These are phyloP conservation scores for Catharanthus roseus DNA, from an alignment of 257 asterid species.

Conservation along the genomic window DNA sequence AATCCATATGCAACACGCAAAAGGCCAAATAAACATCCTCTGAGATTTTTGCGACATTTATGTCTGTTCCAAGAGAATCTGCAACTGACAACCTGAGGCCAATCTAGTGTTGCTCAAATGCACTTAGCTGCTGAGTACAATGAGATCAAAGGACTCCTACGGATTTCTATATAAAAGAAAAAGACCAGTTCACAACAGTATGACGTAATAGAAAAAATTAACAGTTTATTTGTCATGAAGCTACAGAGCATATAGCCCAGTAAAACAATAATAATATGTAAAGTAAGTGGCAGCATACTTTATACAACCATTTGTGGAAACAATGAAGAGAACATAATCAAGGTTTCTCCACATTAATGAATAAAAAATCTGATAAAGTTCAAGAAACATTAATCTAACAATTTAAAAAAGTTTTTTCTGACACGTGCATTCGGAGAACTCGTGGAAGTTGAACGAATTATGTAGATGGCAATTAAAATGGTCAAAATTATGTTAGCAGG, in stretches of 20 bases:
- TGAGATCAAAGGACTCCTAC: neutral
- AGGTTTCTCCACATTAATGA: neutral
- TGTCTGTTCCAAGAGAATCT: neutral
- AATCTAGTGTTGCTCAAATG: neutral
- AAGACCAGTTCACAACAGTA: neutral
- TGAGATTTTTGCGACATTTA: neutral
- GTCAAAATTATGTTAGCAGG: neutral
- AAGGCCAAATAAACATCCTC: neutral
- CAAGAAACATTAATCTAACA: neutral
- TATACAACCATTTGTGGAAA: neutral
- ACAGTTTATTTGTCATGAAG: neutral
- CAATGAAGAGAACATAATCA: neutral
- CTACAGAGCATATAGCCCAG: neutral
- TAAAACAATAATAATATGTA: neutral
- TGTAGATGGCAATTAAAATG: neutral
- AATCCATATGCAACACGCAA: too few species aligned
- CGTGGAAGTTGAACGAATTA: neutral
- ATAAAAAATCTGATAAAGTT: neutral
- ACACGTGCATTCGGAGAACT: neutral
- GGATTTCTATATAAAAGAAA: neutral
- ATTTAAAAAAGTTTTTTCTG: neutral
- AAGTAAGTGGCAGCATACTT: neutral
- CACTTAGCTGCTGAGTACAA: neutral
- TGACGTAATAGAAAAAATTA: neutral
- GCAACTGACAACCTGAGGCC: neutral